Conservation (phyloP, 805 yeast species). For the Brettanomyces naardenensis region DNA sequence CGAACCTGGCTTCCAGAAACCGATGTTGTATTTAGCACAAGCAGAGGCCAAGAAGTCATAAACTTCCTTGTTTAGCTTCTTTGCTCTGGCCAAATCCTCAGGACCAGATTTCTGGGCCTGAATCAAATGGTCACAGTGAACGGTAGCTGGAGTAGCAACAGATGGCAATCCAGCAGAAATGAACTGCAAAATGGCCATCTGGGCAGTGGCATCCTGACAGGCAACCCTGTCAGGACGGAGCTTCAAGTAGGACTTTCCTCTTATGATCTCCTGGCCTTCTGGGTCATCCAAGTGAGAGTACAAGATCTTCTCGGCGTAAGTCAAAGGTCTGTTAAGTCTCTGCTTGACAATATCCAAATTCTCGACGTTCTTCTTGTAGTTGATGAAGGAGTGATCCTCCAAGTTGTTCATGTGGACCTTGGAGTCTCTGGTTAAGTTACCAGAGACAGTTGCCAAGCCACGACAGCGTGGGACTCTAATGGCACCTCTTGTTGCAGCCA, state of each 20-base stretch:
- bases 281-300: conserved; percentile 91
- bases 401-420: conserved; percentile 46
- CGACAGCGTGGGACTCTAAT: conserved; percentile 27
- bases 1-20: conserved; percentile 99
- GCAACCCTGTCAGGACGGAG: conserved; percentile 97
- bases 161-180: conserved; percentile 90
- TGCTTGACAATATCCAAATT: conserved; percentile 74
- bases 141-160: conserved; percentile 90
- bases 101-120: conserved; percentile 94
- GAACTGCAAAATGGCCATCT: conserved; percentile 96
- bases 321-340: conserved; percentile 71
- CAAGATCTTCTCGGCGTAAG: conserved; percentile 89
- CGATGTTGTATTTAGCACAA: conserved; percentile 91
- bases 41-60: conserved; percentile 91
- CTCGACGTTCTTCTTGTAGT: conserved; percentile 86
- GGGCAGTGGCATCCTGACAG: conserved; percentile 99
- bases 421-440: conserved; percentile 40
- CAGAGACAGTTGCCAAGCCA: conserved; percentile 45
- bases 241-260: conserved; percentile 89
- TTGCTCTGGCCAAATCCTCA: conserved; percentile 71
- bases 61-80: conserved; percentile 85
- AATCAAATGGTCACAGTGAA: conserved; percentile 97
- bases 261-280: conserved; percentile 59
- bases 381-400: conserved; percentile 78
- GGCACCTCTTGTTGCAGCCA: conserved; percentile 23